phyloP scores from a whole-genome alignment of 225 moss, liverwort and hornwort genomes.

The Ulota crispa region DNA sequence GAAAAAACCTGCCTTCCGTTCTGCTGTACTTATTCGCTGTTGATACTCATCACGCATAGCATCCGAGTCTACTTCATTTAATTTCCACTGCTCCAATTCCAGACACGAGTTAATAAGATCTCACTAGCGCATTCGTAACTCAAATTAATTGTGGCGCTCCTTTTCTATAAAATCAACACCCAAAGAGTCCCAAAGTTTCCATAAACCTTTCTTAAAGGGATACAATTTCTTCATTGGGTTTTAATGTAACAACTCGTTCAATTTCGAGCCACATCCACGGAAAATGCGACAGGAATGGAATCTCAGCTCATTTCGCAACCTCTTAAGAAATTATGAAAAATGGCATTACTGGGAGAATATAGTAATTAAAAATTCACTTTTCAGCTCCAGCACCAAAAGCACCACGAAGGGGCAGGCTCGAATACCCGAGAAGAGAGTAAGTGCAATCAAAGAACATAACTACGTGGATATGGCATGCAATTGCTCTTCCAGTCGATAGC shows the following conservation, averaged over 20 bases:
- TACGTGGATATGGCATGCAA: not conserved
- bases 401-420: not conserved
- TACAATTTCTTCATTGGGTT: not conserved
- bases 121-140: not conserved
- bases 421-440: constrained; percentile 4
- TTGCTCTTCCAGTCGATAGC: not conserved
- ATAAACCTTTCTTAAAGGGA: constrained; percentile 1
- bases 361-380: not conserved
- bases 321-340: not conserved
- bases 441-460: not conserved
- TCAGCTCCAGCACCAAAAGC: constrained; percentile 9
- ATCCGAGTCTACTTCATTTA: constrained; percentile 78
- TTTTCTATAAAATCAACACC: not conserved
- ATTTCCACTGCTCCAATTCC: constrained; percentile 62
- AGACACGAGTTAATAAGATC: constrained; percentile 20
- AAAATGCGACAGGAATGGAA: not conserved
- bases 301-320: not conserved
- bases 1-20: constrained; percentile 75
- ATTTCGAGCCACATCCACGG: constrained; percentile 4
- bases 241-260: not conserved
- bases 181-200: not conserved
- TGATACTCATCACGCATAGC: constrained; percentile 96
- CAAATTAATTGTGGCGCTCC: not conserved
- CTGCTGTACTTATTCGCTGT: constrained; percentile 94
- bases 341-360: not conserved